phyloP scores from a whole-genome alignment of 2,329 filamentous ascomycete genomes.

The Exophiala aquamarina region DNA sequence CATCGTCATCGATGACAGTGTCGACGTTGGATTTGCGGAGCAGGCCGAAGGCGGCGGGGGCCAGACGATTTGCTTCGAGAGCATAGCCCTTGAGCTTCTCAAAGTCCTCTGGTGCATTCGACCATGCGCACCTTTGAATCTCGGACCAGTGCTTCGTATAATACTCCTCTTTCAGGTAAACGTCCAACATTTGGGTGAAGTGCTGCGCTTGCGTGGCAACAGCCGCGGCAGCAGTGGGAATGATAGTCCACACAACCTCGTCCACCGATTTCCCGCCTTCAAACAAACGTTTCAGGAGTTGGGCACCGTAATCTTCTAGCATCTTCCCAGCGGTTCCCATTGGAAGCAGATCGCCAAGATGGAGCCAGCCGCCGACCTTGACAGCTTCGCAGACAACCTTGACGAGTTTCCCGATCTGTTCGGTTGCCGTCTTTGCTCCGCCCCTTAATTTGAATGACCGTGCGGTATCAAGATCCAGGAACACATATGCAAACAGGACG shows the following conservation, averaged over 20 bases:
- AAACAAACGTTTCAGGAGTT: slow-evolving; percentile 56
- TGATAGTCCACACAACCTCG: slow-evolving; percentile 57
- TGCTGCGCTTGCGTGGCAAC: slow-evolving; percentile 59
- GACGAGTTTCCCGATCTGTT: slow-evolving; percentile 26
- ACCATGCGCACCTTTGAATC: slow-evolving; percentile 29
- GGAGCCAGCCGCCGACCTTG: slow-evolving; percentile 40
- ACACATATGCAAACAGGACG: slow-evolving; percentile 32
- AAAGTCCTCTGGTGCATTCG: slow-evolving; percentile 26
- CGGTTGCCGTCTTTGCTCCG: slow-evolving; percentile 22
- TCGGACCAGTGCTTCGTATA: slow-evolving; percentile 27
- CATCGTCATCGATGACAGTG: slow-evolving; percentile 23
- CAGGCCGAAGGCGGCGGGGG: slow-evolving; percentile 27
- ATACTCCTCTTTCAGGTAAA: slow-evolving; percentile 51
- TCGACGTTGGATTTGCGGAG: slow-evolving; percentile 24
- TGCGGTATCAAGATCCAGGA: slow-evolving; percentile 31
- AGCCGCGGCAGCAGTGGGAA: slow-evolving; percentile 58
- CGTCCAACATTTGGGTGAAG: slow-evolving; percentile 58
- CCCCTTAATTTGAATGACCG: slow-evolving; percentile 28
- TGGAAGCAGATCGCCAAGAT: slow-evolving; percentile 28
- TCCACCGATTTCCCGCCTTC: slow-evolving; percentile 46
- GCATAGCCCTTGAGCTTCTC: slow-evolving; percentile 30
- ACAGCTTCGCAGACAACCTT: slow-evolving; percentile 25
- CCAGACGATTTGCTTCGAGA: slow-evolving; percentile 28
- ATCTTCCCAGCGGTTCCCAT: slow-evolving; percentile 27
- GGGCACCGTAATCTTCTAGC: slow-evolving; percentile 54